These are phyloP conservation scores for Hydnomerulius pinastri DNA, from an alignment of 768 basidiomycete genomes.

Conservation along the genomic window DNA sequence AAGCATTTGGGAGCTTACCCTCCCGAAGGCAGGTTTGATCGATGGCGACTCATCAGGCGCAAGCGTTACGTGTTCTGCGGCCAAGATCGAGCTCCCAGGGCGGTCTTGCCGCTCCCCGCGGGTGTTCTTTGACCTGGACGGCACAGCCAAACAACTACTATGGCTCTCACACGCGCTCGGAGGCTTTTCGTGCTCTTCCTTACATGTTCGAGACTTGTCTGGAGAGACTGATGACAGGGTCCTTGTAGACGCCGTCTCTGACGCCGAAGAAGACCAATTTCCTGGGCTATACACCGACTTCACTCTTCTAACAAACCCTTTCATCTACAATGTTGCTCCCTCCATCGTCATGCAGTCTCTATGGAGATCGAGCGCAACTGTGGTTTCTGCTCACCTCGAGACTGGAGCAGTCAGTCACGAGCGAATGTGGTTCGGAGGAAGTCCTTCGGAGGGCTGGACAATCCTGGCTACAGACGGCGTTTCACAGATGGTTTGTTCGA, in stretches of 20 bases:
- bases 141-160: slow-evolving; percentile 31
- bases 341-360: slow-evolving; percentile 40
- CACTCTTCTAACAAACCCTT: slow-evolving; percentile 42
- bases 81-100: slow-evolving; percentile 44
- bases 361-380: slow-evolving; percentile 51
- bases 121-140: slow-evolving; percentile 29
- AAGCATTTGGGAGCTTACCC: slow-evolving; percentile 52
- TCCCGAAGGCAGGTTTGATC: slow-evolving; percentile 18
- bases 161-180: slow-evolving; percentile 56
- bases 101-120: slow-evolving; percentile 62
- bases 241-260: slow-evolving; percentile 44
- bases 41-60: slow-evolving; percentile 4
- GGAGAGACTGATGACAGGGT: slow-evolving; percentile 7
- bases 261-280: slow-evolving; percentile 41
- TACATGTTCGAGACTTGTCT: slow-evolving; percentile 45
- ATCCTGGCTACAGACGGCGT: slow-evolving; percentile 47
- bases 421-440: not conserved
- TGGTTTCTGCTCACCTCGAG: slow-evolving; percentile 44
- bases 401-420: slow-evolving; percentile 40
- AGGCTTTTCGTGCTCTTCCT: slow-evolving; percentile 49
- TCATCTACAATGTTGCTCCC: slow-evolving; percentile 23
- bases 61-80: slow-evolving; percentile 19
- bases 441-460: slow-evolving; percentile 45
- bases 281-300: slow-evolving; percentile 60
- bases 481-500: slow-evolving; percentile 42